Evolutionary conservation across 768 basidiomycete genomes (phyloP).

Genomic region (Tubosaeta sp.): DNA sequence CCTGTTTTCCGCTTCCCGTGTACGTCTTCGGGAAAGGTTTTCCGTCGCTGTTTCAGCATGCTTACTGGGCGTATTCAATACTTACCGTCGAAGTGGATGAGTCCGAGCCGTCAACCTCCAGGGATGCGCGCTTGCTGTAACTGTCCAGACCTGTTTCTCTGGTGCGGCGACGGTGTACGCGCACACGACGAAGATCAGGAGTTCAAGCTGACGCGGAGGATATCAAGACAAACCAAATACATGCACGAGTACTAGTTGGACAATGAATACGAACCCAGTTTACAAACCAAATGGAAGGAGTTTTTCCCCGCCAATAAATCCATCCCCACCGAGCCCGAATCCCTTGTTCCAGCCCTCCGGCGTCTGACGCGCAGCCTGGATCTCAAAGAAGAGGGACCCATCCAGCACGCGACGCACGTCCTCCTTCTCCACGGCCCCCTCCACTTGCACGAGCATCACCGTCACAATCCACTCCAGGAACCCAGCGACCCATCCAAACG

Average conservation of each 20-base stretch:
- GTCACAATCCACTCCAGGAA: constrained; percentile 37
- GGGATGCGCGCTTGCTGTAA: constrained; percentile 8
- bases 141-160: not conserved
- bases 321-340: constrained; percentile 29
- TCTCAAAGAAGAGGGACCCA: constrained; percentile 36
- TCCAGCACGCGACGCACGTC: constrained; percentile 40
- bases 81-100: constrained; percentile 24
- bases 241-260: not conserved
- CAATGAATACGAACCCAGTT: constrained; percentile 1
- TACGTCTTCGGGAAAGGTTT: constrained; percentile 51
- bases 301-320: constrained; percentile 29
- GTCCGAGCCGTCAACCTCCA: constrained; percentile 21
- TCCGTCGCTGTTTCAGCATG: constrained; percentile 48
- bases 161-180: constrained; percentile 16
- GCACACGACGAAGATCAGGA: not conserved
- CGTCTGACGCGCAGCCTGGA: constrained; percentile 20
- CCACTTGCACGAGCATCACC: constrained; percentile 37
- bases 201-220: not conserved
- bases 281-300: constrained; percentile 28
- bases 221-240: constrained; percentile 3
- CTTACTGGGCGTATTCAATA: constrained; percentile 39
- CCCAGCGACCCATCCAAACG: constrained; percentile 34
- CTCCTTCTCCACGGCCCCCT: constrained; percentile 39
- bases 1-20: constrained; percentile 43
- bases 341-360: constrained; percentile 27